Conservation (phyloP, 441 rosid species). For the Pelargonium citronellum region DNA sequence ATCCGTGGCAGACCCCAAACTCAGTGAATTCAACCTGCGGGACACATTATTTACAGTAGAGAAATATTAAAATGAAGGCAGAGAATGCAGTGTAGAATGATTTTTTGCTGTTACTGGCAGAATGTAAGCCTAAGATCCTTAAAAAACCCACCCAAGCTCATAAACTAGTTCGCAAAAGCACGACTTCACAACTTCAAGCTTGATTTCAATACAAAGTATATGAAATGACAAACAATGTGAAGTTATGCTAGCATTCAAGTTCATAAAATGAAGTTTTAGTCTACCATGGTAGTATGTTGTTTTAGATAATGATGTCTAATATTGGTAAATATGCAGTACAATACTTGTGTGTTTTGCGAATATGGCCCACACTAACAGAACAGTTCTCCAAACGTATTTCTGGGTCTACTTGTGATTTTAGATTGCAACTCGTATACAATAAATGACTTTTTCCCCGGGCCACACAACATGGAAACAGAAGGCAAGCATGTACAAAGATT, state of each 20-base stretch:
- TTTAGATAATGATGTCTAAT: not conserved
- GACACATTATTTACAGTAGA: not conserved
- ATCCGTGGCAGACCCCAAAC: slow-evolving; percentile 74
- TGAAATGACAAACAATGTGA: too few species aligned
- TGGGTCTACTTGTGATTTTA: not conserved
- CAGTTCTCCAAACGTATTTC: not conserved
- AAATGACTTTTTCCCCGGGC: too few species aligned
- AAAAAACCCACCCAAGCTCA: not conserved
- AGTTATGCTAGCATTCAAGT: not conserved
- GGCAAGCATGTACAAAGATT: not conserved
- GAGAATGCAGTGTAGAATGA: not conserved
- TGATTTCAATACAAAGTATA: too few species aligned
- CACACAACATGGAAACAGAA: not conserved
- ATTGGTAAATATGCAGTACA: not conserved
- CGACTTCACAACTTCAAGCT: too few species aligned
- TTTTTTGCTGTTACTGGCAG: not conserved
- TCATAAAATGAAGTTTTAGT: not conserved
- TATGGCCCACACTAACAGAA: not conserved
- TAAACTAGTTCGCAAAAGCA: not conserved
- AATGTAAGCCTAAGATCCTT: too few species aligned
- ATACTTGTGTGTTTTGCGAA: not conserved
- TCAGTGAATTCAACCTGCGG: slow-evolving; percentile 58
- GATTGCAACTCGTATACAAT: not conserved
- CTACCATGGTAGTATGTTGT: not conserved
- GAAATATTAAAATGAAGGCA: not conserved